A percentile compares a stretch with the other conserved stretches of the same genome.
Conservation (phyloP, 306 rosid species). For the Lupinus albus region DNA sequence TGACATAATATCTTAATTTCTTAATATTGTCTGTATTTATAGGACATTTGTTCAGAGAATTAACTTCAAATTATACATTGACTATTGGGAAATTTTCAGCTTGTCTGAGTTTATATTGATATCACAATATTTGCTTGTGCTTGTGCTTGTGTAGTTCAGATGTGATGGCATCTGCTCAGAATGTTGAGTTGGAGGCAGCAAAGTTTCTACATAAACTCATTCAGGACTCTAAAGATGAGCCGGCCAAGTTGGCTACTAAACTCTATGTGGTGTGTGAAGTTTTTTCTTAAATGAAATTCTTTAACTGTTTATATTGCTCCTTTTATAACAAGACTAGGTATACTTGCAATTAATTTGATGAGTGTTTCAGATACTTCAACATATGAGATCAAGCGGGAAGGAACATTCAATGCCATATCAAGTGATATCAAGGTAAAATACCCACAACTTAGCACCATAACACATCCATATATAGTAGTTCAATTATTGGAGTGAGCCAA, state of each 20-base stretch:
- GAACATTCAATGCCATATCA: conserved; percentile 98
- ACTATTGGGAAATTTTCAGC: too few species aligned
- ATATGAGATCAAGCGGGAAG: conserved; percentile 98
- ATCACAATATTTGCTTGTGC: conserved; percentile 4
- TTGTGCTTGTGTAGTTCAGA: conserved; percentile 48
- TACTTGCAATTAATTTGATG: conserved; percentile 30
- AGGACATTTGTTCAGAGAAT: not conserved
- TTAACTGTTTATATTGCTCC: not conserved
- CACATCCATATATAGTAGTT: not conserved
- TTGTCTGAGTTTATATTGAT: conserved; percentile 3
- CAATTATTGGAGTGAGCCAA: conserved; percentile 14
- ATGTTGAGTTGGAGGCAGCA: conserved; percentile 99
- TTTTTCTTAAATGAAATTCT: conserved; percentile 23
- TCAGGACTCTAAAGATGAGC: conserved; percentile 98
- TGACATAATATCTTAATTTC: too few species aligned
- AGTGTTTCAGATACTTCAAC: conserved; percentile 83
- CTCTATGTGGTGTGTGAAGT: conserved; percentile 81
- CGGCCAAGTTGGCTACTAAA: conserved; percentile 91
- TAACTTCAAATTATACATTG: too few species aligned
- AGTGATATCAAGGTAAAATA: conserved; percentile 88
- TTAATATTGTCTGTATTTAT: too few species aligned
- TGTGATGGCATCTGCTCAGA: conserved; percentile 80
- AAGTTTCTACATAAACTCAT: conserved; percentile 97
- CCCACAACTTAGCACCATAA: conserved; percentile 4
- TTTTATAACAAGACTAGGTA: not conserved